Conservation (phyloP, 441 rosid genomes). For the Jatropha multifida region DNA sequence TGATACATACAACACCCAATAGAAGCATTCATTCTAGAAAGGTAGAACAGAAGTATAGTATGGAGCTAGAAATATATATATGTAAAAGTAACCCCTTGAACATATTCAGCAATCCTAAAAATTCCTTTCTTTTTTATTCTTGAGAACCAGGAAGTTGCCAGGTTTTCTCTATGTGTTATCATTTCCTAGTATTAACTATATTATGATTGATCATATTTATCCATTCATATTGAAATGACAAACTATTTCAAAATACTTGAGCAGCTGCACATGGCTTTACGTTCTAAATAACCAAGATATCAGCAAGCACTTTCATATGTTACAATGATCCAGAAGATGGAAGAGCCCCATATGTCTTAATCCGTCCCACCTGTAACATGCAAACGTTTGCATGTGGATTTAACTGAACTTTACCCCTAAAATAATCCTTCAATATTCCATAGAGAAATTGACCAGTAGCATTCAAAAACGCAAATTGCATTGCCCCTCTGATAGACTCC, state of each 20-base stretch:
- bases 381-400: neutral
- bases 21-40: neutral
- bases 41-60: neutral
- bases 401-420: neutral
- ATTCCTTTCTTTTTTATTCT: neutral
- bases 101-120: neutral
- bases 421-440: slow-evolving; percentile 1
- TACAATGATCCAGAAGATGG: slow-evolving; percentile 2
- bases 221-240: neutral
- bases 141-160: neutral
- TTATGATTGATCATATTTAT: neutral
- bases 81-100: neutral
- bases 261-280: slow-evolving; percentile 1
- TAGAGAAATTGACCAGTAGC: neutral
- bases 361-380: neutral
- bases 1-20: neutral
- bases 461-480: neutral
- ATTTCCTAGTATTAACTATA: neutral
- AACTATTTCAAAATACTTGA: slow-evolving; percentile 5
- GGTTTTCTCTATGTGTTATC: neutral
- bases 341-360: slow-evolving; percentile 2
- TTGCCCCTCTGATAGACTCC: slow-evolving; percentile 8
- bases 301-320: slow-evolving; percentile 3
- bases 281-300: neutral
- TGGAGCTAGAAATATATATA: neutral